Base-by-base conservation (phyloP, 805 yeast genomes). In the Monosporozyma solicola region DNA sequence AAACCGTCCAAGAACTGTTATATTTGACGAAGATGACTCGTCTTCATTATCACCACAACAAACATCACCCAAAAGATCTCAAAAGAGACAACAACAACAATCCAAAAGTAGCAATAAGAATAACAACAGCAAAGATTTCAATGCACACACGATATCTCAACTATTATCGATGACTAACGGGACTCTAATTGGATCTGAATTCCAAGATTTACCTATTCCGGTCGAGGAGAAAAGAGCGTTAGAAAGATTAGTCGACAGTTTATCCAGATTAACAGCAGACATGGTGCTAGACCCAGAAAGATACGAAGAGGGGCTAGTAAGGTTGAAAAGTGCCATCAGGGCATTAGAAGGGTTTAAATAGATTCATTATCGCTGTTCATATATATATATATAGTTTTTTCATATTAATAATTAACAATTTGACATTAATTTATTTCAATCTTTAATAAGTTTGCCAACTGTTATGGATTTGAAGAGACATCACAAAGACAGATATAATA, bases 201-300 rank as follows among this genome's bases (percentile, higher is more conserved):
- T 90, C 64, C 80, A 83, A 44, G 80, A 80, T 51, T 70, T 91
- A 54, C 86, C 85, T 41, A 74, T 90, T 57, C 90, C 92, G 9
- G 70, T 77, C 0, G 84, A 84, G 54, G 96, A 90, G 62, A 85
- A 86, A 59, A 84, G 80, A 60, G 74, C 91, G 43, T 74, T 92
- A 45, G 97, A 92, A 63, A 83, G 88, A 67, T 81, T 92, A 49
- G 86, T 92, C 3, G 96, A 90, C 62, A 83, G 95, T 1, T 73
- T 92, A 48, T 84, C 94, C 41, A 77, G 94, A 60, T 76, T 94
- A 54, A 89, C 96, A 2, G 88, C 91, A 51, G 97, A 90, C 63
- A 89, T 94, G 87, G 85, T 90, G 51, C 66, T 87, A 53, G 96
- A 92, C 66, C 88, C 88, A 31, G 80, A 80, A 31, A 80, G 94